Base-by-base conservation (phyloP, 2,329 filamentous ascomycete species). In the Helicocarpus griseus region DNA sequence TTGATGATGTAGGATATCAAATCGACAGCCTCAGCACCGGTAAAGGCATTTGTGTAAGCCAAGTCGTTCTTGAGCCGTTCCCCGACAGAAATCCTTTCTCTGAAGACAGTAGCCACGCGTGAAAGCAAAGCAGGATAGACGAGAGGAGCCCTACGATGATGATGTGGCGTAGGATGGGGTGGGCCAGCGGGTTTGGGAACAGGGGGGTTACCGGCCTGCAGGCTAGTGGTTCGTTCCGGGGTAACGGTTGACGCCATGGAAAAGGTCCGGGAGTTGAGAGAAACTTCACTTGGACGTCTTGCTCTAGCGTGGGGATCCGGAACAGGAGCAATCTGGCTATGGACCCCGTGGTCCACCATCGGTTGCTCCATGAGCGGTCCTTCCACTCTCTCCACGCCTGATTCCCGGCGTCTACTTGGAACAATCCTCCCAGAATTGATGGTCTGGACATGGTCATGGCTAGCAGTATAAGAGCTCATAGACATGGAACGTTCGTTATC, bases 401-500 rank as follows among this genome's bases (percentile, higher is more conserved):
- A 81, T 53, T 82, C 81, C 54, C 80, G 74, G 57, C 78, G 76
- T 69, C 87, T 79, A 61, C 84, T 87, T 2, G 93, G 93, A 58
- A 98, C 95, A 19, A 95, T 78, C 58, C 93, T 81, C 45, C 93
- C 93, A 19, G 63, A 69, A 65, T 87, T 95, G 81, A 91, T 94
- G 5, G 90, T 96, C 69, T 96, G 91, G 11, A 75, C 71, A 67
- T 93, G 86, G 41, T 89, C 76, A 61, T 87, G 78, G 60, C 94
- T 88, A 50, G 85, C 77, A 2, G 84, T 78, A 59, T 89, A 87
- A 8, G 87, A 88, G 4, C 86, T 93, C 85, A 98, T 85, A 43
- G 91, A 95, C 93, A 97, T 97, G 56, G 93, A 84, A 53, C 93
- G 82, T 68, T 97, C 91, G 61, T 97, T 91, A 51, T 94, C 88